These are phyloP conservation scores for Nyctanthes arbortristis DNA, from an alignment of 257 asterid genomes.

Conservation along the genomic window DNA sequence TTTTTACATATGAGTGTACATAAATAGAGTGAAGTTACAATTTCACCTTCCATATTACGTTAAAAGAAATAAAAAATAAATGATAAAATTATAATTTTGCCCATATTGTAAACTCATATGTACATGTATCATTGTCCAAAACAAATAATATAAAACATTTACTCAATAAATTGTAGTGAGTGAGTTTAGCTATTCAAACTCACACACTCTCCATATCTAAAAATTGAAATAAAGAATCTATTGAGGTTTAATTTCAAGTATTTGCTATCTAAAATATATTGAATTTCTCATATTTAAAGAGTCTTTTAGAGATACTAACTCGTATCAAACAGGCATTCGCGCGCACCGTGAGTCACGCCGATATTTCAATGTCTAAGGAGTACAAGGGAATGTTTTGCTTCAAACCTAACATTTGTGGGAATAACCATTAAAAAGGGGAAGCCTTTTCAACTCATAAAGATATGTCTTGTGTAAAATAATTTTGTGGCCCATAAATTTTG, in stretches of 20 bases:
- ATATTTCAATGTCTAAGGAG: background rate
- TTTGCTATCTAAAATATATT: background rate
- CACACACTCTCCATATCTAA: background rate
- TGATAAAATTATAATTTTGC: too few relatives aligned
- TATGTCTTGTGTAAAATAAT: background rate
- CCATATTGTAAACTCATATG: too few relatives aligned
- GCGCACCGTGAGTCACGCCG: constrained; percentile 4
- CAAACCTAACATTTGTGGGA: constrained; percentile 37
- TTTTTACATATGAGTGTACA: too few relatives aligned
- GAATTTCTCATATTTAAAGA: too few relatives aligned
- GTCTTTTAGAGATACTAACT: too few relatives aligned
- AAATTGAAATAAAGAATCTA: background rate
- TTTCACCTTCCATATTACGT: too few relatives aligned
- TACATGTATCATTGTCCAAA: too few relatives aligned
- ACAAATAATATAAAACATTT: too few relatives aligned
- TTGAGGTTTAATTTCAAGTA: background rate
- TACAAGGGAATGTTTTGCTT: constrained; percentile 34
- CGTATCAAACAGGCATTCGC: background rate
- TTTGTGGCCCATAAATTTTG: constrained; percentile 39
- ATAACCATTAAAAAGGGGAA: constrained; percentile 31
- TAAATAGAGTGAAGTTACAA: too few relatives aligned
- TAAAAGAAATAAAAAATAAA: too few relatives aligned
- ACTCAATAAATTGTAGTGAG: too few relatives aligned
- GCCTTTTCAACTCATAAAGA: constrained; percentile 31
- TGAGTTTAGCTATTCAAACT: too few relatives aligned